A percentile compares a stretch with the other conserved stretches of the same genome.
Evolutionary conservation across 2,329 filamentous ascomycete genomes (phyloP).

Genomic region (Fusarium sp.): DNA sequence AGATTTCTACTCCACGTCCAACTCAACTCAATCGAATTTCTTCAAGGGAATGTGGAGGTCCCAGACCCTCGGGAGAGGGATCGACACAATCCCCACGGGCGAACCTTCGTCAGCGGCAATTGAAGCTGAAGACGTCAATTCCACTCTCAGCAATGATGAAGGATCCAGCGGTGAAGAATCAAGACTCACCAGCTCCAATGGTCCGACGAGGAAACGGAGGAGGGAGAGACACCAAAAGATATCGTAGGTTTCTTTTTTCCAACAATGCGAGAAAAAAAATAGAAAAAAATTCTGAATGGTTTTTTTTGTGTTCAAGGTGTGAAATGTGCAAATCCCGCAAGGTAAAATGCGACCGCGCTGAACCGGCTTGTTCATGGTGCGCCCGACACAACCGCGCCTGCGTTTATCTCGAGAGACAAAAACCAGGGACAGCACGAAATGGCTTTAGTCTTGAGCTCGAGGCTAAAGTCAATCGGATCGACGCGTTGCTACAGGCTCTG

Average conservation of each 20-base stretch:
- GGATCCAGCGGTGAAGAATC: conserved; percentile 52
- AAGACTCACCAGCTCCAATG: conserved; percentile 24
- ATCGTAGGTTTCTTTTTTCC: conserved; percentile 46
- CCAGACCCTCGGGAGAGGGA: conserved; percentile 36
- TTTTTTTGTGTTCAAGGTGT: conserved; percentile 44
- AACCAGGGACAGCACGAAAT: conserved; percentile 70
- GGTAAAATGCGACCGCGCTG: conserved; percentile 62
- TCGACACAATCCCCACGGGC: conserved; percentile 41
- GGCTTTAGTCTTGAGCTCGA: conserved; percentile 72
- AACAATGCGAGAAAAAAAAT: background rate
- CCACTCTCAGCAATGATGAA: conserved; percentile 50
- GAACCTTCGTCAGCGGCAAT: conserved; percentile 42
- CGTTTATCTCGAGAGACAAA: conserved; percentile 77
- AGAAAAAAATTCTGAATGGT: background rate
- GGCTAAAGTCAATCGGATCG: conserved; percentile 64
- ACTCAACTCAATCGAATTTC: background rate
- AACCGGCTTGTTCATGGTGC: conserved; percentile 77
- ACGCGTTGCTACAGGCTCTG: conserved; percentile 55
- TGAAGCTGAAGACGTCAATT: conserved; percentile 51
- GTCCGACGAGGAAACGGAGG: conserved; percentile 51
- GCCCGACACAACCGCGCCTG: conserved; percentile 72
- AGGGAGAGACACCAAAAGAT: conserved; percentile 55
- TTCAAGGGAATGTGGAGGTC: conserved; percentile 42
- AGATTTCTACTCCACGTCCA: conserved; percentile 18
- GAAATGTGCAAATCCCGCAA: conserved; percentile 58